These are phyloP conservation scores for Groenewaldozyma auringiensis DNA, from an alignment of 1,139 yeast genomes.

Conservation along the genomic window DNA sequence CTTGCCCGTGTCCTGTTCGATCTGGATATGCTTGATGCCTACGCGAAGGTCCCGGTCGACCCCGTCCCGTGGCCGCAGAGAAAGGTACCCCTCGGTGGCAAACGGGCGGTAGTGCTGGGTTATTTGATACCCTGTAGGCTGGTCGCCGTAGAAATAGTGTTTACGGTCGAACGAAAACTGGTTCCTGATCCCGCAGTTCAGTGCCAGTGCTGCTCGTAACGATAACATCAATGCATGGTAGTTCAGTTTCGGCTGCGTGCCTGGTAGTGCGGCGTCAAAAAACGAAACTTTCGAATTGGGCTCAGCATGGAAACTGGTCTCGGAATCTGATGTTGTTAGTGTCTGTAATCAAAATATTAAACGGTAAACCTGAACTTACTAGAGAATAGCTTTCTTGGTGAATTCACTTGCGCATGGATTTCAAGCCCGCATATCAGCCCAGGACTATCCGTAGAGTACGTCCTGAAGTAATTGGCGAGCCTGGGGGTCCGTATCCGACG, in stretches of 20 bases:
- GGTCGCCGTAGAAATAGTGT: slow-evolving; percentile 94
- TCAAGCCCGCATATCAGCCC: slow-evolving; percentile 77
- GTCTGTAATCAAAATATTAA: neutral
- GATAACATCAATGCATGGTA: slow-evolving; percentile 69
- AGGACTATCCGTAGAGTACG: neutral
- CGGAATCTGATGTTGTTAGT: slow-evolving; percentile 28
- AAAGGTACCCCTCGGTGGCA: slow-evolving; percentile 57
- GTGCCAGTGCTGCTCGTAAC: slow-evolving; percentile 62
- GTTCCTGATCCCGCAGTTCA: slow-evolving; percentile 51
- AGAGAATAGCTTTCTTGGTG: slow-evolving; percentile 70
- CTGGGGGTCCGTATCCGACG: too few relatives aligned
- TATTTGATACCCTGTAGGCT: slow-evolving; percentile 91
- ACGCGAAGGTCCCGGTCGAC: slow-evolving; percentile 30
- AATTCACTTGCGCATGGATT: slow-evolving; percentile 81
- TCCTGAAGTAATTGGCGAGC: too few relatives aligned
- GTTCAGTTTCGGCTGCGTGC: slow-evolving; percentile 81
- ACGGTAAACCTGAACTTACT: slow-evolving; percentile 34
- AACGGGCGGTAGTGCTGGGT: slow-evolving; percentile 84
- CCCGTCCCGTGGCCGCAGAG: slow-evolving; percentile 48
- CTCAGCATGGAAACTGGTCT: slow-evolving; percentile 36
- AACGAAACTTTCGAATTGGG: slow-evolving; percentile 71
- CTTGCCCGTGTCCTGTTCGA: slow-evolving; percentile 94
- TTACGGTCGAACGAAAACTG: slow-evolving; percentile 77
- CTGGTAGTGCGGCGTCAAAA: slow-evolving; percentile 86
- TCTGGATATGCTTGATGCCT: slow-evolving; percentile 64